These are phyloP conservation scores for Starmerella floricola DNA, from an alignment of 805 yeast genomes.

Conservation along the genomic window DNA sequence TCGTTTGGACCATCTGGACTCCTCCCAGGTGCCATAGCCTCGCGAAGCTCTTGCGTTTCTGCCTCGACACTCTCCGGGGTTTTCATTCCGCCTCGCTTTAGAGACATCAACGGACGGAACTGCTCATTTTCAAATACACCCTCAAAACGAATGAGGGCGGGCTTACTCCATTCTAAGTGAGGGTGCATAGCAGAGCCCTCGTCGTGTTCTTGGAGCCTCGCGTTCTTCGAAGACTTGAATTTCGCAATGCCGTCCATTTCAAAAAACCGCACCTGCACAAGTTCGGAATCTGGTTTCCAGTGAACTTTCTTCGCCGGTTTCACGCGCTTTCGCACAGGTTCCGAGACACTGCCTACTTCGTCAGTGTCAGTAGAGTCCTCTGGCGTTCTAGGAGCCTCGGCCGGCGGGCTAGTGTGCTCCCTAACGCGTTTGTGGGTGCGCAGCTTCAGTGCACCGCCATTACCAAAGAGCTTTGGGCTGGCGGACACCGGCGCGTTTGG, in stretches of 20 bases:
- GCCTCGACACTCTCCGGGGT: constrained; percentile 25
- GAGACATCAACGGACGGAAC: constrained; percentile 21
- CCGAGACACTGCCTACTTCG: background rate
- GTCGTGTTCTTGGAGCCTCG: constrained; percentile 17
- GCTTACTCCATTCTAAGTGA: constrained; percentile 21
- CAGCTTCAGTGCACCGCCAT: constrained; percentile 10
- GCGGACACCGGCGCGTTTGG: background rate
- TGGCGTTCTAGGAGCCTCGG: no score
- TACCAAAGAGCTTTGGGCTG: constrained; percentile 13
- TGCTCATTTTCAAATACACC: constrained; percentile 8
- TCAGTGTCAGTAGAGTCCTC: background rate
- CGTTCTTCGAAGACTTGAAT: constrained; percentile 20
- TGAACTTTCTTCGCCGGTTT: constrained; percentile 22
- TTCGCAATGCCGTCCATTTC: constrained; percentile 22
- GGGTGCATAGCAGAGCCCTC: constrained; percentile 18
- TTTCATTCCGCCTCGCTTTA: constrained; percentile 26
- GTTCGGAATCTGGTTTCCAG: constrained; percentile 27
- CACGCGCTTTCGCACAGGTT: constrained; percentile 15
- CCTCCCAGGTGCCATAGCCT: no score
- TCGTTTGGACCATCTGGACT: no score
- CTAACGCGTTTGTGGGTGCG: constrained; percentile 14
- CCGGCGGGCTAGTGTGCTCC: background rate
- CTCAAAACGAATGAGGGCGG: constrained; percentile 18
- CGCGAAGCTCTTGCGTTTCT: constrained; percentile 22
- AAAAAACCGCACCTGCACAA: constrained; percentile 26